These are phyloP conservation scores for Aspergillus clavatus DNA, from an alignment of 2,329 filamentous ascomycete genomes.

Conservation along the genomic window DNA sequence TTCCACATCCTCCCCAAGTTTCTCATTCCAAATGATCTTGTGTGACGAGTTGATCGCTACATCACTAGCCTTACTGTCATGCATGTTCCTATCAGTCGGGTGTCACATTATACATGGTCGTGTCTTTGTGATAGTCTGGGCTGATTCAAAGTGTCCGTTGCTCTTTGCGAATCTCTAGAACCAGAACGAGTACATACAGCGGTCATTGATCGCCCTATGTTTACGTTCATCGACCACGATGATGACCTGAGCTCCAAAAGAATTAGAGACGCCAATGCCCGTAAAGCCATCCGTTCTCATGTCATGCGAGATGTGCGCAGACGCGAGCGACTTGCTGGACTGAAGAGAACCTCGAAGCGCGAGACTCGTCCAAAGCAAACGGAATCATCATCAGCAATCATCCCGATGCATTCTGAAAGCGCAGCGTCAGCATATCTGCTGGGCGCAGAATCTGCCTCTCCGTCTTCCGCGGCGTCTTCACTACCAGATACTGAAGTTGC, in stretches of 20 bases:
- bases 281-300: constrained; percentile 40
- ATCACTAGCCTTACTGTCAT: not conserved
- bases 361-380: constrained; percentile 15
- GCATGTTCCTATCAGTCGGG: not conserved
- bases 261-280: constrained; percentile 36
- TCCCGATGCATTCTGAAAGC: constrained; percentile 5
- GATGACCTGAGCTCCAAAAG: constrained; percentile 36
- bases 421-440: constrained; percentile 11
- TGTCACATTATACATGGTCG: not conserved
- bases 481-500: not conserved
- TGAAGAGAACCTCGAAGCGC: constrained; percentile 32
- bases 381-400: constrained; percentile 8
- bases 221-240: constrained; percentile 41
- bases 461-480: constrained; percentile 11
- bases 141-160: not conserved
- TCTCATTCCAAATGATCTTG: no score
- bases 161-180: not conserved
- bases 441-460: constrained; percentile 11
- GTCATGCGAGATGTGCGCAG: constrained; percentile 42
- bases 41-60: no score
- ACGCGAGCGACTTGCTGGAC: constrained; percentile 36
- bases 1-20: no score
- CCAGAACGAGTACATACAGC: constrained; percentile 13
- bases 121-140: not conserved
- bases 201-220: constrained; percentile 28